Conservation (phyloP, 768 basidiomycete genomes). For the Coprinopsis marcescibilis region DNA sequence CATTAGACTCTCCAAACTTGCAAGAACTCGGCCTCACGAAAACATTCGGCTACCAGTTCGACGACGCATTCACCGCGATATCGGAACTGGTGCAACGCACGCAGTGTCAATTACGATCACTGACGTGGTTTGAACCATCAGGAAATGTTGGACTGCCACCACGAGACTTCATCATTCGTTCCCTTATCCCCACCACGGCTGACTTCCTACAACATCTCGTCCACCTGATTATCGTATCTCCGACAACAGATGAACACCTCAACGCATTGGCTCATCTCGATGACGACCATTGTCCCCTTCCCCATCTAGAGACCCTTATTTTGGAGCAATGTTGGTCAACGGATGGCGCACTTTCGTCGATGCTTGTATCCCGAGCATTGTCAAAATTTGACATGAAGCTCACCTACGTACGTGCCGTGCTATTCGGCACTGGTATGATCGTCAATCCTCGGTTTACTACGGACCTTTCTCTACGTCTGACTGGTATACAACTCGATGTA, state of each 20-base stretch:
- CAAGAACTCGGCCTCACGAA: neutral
- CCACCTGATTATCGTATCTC: neutral
- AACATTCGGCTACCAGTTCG: neutral
- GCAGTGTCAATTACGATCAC: neutral
- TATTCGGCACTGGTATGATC: slow-evolving; percentile 1
- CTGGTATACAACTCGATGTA: neutral
- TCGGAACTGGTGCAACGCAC: neutral
- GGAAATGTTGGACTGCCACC: neutral
- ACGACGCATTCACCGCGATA: neutral
- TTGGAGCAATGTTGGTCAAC: slow-evolving; percentile 1
- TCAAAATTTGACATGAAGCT: neutral
- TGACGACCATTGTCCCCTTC: neutral
- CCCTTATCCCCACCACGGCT: neutral
- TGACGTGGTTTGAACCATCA: slow-evolving; percentile 1
- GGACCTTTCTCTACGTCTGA: neutral
- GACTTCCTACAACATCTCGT: neutral
- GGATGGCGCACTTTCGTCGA: neutral
- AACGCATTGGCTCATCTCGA: neutral
- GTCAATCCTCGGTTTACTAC: slow-evolving; percentile 1
- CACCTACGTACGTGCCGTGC: neutral
- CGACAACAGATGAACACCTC: neutral
- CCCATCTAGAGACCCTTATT: neutral
- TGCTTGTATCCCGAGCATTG: neutral
- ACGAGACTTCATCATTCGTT: neutral
- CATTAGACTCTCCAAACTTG: neutral